Conservation (phyloP, 306 rosid species). For the Abrus pulchellus region DNA sequence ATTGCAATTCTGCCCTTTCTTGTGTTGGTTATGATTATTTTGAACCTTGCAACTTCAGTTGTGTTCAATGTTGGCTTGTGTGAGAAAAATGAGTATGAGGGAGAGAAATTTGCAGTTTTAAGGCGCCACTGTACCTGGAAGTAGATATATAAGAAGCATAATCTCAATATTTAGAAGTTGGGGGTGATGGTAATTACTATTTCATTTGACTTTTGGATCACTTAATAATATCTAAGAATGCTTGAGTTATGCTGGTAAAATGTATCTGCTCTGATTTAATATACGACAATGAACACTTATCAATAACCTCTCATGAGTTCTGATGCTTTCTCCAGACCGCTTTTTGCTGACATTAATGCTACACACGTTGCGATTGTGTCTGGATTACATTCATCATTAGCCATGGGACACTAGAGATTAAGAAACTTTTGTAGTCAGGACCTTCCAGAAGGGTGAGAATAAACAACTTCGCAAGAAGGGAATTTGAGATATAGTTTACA, state of each 20-base stretch:
- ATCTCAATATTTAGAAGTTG: constrained; percentile 13
- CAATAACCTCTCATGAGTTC: constrained; percentile 19
- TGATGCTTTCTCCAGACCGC: background rate
- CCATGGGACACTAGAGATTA: background rate
- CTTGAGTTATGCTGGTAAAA: background rate
- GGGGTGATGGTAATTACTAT: background rate
- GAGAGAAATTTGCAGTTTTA: background rate
- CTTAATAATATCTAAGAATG: constrained; percentile 12
- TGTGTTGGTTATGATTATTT: constrained; percentile 22
- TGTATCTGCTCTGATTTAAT: background rate
- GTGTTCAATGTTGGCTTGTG: background rate
- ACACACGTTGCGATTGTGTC: background rate
- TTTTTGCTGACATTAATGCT: constrained; percentile 8
- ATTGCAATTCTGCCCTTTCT: constrained; percentile 17
- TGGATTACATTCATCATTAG: constrained; percentile 2
- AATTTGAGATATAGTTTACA: background rate
- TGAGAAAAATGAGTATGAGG: constrained; percentile 8
- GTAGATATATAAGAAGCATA: background rate
- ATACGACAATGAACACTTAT: background rate
- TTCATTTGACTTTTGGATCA: background rate
- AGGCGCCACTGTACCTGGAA: background rate
- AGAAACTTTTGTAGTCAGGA: background rate
- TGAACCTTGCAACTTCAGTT: background rate
- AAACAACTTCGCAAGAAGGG: background rate
- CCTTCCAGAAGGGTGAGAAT: background rate